Evolutionary conservation across 805 yeast species (phyloP).

Genomic region (Cyberlindnera mrakii): DNA sequence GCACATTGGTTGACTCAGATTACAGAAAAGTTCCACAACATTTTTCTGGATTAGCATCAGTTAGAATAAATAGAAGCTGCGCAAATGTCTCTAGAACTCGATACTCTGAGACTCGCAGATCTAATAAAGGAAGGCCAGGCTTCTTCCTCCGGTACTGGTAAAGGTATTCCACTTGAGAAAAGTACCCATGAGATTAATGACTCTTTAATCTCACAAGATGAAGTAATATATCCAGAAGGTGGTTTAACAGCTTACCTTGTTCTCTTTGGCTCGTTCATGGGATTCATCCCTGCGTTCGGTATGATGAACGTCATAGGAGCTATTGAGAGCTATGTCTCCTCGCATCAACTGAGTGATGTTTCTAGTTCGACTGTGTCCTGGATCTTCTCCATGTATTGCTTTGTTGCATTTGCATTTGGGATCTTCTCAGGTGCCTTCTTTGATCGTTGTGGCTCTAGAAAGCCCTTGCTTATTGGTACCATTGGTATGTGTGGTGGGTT

Average conservation of each 20-base stretch:
- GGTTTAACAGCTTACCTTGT: slow-evolving; percentile 52
- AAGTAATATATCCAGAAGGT: slow-evolving; percentile 42
- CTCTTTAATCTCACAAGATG: slow-evolving; percentile 4
- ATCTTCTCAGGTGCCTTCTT: slow-evolving; percentile 54
- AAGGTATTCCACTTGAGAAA: no score
- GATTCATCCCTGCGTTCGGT: slow-evolving; percentile 54
- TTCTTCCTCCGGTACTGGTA: no score
- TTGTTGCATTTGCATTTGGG: slow-evolving; percentile 46
- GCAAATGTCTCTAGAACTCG: no score
- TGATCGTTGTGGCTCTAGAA: slow-evolving; percentile 52
- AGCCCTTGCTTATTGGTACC: slow-evolving; percentile 40
- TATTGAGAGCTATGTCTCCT: slow-evolving; percentile 52
- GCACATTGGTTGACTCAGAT: no score
- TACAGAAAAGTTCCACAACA: no score
- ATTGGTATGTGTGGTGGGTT: slow-evolving; percentile 44
- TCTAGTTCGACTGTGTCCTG: slow-evolving; percentile 51
- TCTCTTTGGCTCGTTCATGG: slow-evolving; percentile 55
- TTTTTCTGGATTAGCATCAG: no score
- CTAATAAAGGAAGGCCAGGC: no score
- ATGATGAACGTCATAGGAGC: slow-evolving; percentile 60
- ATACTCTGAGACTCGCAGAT: no score
- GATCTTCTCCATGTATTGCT: slow-evolving; percentile 60
- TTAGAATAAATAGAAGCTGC: no score
- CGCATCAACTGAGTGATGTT: slow-evolving; percentile 45
- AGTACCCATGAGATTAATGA: neutral